These are phyloP conservation scores for Russula emetica DNA, from an alignment of 768 basidiomycete species.

Conservation along the genomic window DNA sequence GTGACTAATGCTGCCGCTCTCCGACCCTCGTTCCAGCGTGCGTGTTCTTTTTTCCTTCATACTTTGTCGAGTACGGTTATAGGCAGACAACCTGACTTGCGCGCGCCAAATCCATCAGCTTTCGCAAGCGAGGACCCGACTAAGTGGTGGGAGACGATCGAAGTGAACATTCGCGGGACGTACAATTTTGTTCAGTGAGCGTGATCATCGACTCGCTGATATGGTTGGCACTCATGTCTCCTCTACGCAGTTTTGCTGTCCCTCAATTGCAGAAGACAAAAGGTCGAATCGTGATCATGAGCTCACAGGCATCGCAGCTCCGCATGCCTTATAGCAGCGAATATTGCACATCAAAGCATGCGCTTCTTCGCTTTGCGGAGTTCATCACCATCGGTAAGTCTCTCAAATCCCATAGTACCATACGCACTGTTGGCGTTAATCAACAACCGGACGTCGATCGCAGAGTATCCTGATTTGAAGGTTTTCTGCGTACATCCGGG, in stretches of 20 bases:
- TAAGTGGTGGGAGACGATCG: slow-evolving; percentile 19
- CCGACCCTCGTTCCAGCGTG: neutral
- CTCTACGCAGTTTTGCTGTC: neutral
- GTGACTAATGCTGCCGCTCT: slow-evolving; percentile 8
- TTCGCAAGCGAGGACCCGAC: slow-evolving; percentile 10
- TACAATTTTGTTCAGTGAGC: slow-evolving; percentile 18
- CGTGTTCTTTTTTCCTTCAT: neutral
- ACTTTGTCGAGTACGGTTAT: no score
- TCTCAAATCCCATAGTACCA: neutral
- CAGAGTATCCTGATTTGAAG: neutral
- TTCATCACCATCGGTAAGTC: slow-evolving; percentile 15
- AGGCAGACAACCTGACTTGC: neutral
- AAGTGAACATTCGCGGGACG: slow-evolving; percentile 20
- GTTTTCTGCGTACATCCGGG: neutral
- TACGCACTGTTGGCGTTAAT: neutral
- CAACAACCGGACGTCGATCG: neutral
- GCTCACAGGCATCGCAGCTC: neutral
- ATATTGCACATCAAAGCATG: slow-evolving; percentile 1
- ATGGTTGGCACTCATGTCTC: neutral
- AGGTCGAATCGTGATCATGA: neutral
- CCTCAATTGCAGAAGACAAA: slow-evolving; percentile 14
- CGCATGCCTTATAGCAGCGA: neutral
- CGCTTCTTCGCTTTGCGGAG: neutral
- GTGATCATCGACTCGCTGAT: neutral
- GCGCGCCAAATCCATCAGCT: neutral